These are phyloP conservation scores for Mitragyna speciosa DNA, from an alignment of 257 asterid species.

Conservation along the genomic window DNA sequence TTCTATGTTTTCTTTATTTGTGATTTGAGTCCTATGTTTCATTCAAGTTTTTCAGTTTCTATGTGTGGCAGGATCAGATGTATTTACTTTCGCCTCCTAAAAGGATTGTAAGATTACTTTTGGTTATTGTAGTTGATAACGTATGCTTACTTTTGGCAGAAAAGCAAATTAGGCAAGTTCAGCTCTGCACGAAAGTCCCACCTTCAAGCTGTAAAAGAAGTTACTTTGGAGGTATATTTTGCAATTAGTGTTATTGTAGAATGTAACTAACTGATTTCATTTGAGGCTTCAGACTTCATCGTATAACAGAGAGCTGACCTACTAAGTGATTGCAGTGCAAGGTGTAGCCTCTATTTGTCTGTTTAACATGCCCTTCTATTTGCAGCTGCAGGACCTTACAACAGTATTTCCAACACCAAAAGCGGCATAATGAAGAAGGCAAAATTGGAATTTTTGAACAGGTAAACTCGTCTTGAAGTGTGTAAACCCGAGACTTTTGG, in stretches of 20 bases:
- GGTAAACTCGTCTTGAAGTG: conserved; percentile 41
- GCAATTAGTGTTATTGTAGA: conserved; percentile 14
- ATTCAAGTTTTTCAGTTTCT: background rate
- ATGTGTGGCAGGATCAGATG: background rate
- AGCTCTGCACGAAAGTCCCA: conserved; percentile 76
- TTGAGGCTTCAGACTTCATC: background rate
- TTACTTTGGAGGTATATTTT: conserved; percentile 62
- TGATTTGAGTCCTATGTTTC: background rate
- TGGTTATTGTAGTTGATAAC: conserved; percentile 18
- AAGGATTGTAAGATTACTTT: background rate
- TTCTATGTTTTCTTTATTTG: background rate
- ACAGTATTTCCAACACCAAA: conserved; percentile 63
- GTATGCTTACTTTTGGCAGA: conserved; percentile 35
- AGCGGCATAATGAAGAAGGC: conserved; percentile 90
- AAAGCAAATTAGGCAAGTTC: conserved; percentile 78
- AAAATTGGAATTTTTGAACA: conserved; percentile 69
- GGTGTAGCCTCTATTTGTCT: conserved; percentile 3
- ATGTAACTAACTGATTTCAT: background rate
- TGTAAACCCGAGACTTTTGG: background rate
- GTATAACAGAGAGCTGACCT: background rate
- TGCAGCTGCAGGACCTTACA: conserved; percentile 40
- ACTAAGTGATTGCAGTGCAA: conserved; percentile 2
- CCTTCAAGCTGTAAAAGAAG: conserved; percentile 77
- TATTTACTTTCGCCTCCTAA: background rate
- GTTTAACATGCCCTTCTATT: conserved; percentile 10